A percentile compares a stretch with the other conserved stretches of the same genome.
These are phyloP conservation scores for Ploettnerulaceae sp. DNA, from an alignment of 2,329 filamentous ascomycete genomes.

Conservation along the genomic window DNA sequence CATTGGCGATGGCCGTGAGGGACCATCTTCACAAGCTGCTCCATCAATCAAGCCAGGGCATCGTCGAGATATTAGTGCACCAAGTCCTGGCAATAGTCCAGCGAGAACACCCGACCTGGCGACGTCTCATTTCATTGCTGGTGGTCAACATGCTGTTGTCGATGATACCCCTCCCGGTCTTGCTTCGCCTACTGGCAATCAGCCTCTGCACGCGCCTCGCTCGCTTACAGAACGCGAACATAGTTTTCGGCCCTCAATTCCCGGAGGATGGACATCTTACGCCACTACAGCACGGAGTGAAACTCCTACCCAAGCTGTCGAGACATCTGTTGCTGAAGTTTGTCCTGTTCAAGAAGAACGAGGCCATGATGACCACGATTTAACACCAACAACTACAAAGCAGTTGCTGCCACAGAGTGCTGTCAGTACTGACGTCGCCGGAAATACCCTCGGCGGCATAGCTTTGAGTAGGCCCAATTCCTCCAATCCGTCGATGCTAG, in stretches of 20 bases:
- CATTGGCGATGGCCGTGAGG: not conserved
- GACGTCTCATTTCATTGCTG: slow-evolving; percentile 36
- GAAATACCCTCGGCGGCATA: slow-evolving; percentile 36
- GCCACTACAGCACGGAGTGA: slow-evolving; percentile 24
- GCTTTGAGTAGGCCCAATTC: slow-evolving; percentile 37
- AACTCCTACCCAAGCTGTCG: slow-evolving; percentile 7
- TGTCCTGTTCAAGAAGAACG: not conserved
- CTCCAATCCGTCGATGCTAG: slow-evolving; percentile 11
- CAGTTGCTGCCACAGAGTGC: slow-evolving; percentile 20
- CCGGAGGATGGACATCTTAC: slow-evolving; percentile 33
- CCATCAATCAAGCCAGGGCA: slow-evolving; percentile 47
- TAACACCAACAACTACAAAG: slow-evolving; percentile 27
- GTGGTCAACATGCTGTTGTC: slow-evolving; percentile 42
- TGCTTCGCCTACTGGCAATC: slow-evolving; percentile 9
- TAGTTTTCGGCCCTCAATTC: slow-evolving; percentile 31
- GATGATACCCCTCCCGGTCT: slow-evolving; percentile 34
- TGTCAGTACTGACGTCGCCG: slow-evolving; percentile 13
- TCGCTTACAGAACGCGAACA: slow-evolving; percentile 25
- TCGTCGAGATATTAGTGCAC: slow-evolving; percentile 53
- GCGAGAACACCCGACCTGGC: slow-evolving; percentile 53
- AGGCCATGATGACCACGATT: slow-evolving; percentile 18
- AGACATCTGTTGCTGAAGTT: slow-evolving; percentile 8
- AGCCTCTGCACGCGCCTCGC: slow-evolving; percentile 16
- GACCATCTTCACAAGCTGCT: slow-evolving; percentile 11
- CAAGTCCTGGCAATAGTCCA: slow-evolving; percentile 54